Conservation (phyloP, 75 land plant species). For the Pinus tabuliformis region DNA sequence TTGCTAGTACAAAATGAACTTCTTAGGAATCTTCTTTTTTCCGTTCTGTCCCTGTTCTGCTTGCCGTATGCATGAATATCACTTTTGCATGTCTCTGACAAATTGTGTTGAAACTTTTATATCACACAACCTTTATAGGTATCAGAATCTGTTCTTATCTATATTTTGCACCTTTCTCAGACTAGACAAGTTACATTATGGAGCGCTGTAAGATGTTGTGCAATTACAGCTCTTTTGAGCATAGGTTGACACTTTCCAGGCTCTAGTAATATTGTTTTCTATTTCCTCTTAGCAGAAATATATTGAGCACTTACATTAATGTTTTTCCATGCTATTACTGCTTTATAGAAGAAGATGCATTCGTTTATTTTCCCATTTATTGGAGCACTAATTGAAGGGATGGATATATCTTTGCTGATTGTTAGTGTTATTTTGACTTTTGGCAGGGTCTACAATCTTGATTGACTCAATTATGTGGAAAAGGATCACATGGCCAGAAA, state of each 20-base stretch:
- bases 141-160: too few species aligned
- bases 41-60: too few species aligned
- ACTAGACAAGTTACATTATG: conserved; percentile 60
- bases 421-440: not conserved
- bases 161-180: conserved; percentile 24
- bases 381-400: not conserved
- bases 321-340: not conserved
- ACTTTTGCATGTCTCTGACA: too few species aligned
- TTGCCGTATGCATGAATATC: too few species aligned
- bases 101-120: too few species aligned
- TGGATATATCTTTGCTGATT: conserved; percentile 1
- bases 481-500: conserved; percentile 84
- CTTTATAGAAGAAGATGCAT: not conserved
- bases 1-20: too few species aligned
- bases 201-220: conserved; percentile 62
- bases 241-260: conserved; percentile 45
- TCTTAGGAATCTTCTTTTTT: too few species aligned
- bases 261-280: not conserved
- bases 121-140: too few species aligned
- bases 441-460: conserved; percentile 55
- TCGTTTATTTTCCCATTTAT: not conserved
- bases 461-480: conserved; percentile 90
- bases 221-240: conserved; percentile 35
- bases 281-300: not conserved
- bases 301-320: not conserved